These are phyloP conservation scores for Sugiyamaella japonica DNA, from an alignment of 1,139 yeast genomes.

Conservation along the genomic window DNA sequence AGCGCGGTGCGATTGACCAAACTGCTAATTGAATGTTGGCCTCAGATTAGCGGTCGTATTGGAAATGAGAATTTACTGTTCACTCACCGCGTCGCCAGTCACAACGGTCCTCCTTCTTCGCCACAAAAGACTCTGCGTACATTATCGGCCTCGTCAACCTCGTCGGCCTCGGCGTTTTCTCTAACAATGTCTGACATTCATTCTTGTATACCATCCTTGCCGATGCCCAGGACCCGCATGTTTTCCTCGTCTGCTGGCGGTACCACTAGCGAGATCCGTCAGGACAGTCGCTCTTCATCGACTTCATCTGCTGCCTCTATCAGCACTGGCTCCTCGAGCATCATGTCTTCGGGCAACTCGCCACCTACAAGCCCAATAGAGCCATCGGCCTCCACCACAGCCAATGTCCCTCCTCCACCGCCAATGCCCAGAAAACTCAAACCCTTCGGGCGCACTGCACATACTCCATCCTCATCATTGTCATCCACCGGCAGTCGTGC, in stretches of 20 bases:
- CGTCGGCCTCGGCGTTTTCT: neutral
- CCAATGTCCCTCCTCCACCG: slow-evolving; percentile 20
- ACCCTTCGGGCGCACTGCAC: neutral
- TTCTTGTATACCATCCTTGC: neutral
- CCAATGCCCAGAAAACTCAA: slow-evolving; percentile 21
- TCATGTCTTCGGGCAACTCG: slow-evolving; percentile 4
- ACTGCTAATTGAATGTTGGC: slow-evolving; percentile 37
- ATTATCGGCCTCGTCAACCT: neutral
- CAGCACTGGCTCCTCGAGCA: neutral
- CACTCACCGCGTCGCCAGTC: neutral
- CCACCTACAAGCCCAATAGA: neutral
- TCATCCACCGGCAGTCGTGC: neutral
- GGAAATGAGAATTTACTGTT: neutral
- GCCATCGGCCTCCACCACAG: neutral
- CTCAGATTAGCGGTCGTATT: slow-evolving; percentile 19
- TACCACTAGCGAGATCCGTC: slow-evolving; percentile 5
- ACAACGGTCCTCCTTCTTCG: neutral
- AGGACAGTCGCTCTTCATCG: slow-evolving; percentile 10
- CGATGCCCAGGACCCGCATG: slow-evolving; percentile 8
- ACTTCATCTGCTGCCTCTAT: slow-evolving; percentile 8
- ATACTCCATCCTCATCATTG: neutral
- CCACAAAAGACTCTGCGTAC: slow-evolving; percentile 3
- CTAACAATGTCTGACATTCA: neutral
- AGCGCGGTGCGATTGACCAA: slow-evolving; percentile 33
- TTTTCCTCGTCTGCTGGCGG: neutral